These are phyloP conservation scores for Incumbomyces delicatus DNA, from an alignment of 2,329 filamentous ascomycete species.

Conservation along the genomic window DNA sequence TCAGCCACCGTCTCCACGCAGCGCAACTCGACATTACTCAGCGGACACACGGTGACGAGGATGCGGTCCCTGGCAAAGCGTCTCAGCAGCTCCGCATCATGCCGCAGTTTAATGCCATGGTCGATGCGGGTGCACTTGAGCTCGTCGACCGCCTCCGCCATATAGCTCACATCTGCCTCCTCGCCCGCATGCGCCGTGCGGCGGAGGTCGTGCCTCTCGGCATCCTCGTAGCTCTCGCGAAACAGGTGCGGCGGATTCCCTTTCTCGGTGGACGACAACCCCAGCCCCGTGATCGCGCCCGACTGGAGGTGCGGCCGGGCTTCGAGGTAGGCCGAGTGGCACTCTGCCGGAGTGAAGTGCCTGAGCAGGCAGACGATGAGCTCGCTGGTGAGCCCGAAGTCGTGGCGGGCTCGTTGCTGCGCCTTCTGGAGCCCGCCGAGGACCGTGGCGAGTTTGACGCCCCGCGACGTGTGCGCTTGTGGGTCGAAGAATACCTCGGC, in stretches of 20 bases:
- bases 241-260: conserved; percentile 50
- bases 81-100: conserved; percentile 50
- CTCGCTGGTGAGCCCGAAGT: conserved; percentile 54
- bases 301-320: conserved; percentile 32
- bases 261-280: conserved; percentile 56
- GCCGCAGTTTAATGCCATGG: conserved; percentile 58
- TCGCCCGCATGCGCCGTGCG: conserved; percentile 65
- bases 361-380: conserved; percentile 65
- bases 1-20: conserved; percentile 45
- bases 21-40: conserved; percentile 60
- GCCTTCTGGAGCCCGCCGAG: conserved; percentile 54
- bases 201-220: conserved; percentile 45
- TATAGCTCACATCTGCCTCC: conserved; percentile 60
- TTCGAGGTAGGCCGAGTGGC: conserved; percentile 13
- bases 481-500: conserved; percentile 76
- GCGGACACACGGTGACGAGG: conserved; percentile 61
- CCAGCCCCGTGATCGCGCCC: conserved; percentile 52
- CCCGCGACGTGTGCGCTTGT: conserved; percentile 60
- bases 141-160: conserved; percentile 52
- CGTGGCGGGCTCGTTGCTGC: conserved; percentile 47
- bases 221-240: conserved; percentile 50
- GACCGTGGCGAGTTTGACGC: conserved; percentile 53
- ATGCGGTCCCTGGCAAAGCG: conserved; percentile 48
- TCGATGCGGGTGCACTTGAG: conserved; percentile 60
- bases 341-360: conserved; percentile 15